Base-by-base conservation (phyloP, 495 filamentous ascomycete genomes). In the Tirmania nivea region DNA sequence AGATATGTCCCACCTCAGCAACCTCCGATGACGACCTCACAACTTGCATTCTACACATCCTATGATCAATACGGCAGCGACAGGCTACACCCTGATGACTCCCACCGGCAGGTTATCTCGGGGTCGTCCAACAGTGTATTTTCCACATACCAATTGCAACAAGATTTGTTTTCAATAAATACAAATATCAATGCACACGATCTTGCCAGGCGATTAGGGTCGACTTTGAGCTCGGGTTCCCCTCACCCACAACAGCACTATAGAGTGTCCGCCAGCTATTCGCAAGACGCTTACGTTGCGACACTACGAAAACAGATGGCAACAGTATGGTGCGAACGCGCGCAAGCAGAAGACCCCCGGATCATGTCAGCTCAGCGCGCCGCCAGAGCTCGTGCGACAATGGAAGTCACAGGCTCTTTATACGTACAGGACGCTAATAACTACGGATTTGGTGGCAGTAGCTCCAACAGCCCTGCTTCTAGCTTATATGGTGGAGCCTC, bases 241-340 rank as follows among this genome's bases (percentile, higher is more conserved):
- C 39, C 39, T 6, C 39, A 19, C 8, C 39, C 39, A 45, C 12
- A 14, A 3, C 39, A 8, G 39, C 3, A 14, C 39, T 45, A 45
- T 14, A 14, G 8, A 4, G 39, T n/a, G n/a, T 42, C n/a, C 36
- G 9, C 36, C n/a, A n/a, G 7, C 25, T 31, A 8, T 14, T 4
- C 17, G 0, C 48, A 50, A 34, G 63, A 54, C 35, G 56, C 57
- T 57, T 99, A 99, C 67, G 90, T 99, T 20, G 89, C 90, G 12
- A 71, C 95, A 10, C 81, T 99, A 71, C 77, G 90, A 49, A 85
- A 85, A 60, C 90, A 99, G 63, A 99, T 96, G 64, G 90, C 86
- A 34, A 99, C 90, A 0, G 90, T 99, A 8, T 99, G 90, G 90
- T 95, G 89, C 67, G 92, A 96, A 59, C 86, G 88, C 52, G 76